phyloP scores from a whole-genome alignment of 1,284 basidiomycete genomes.

The Melampsora occidentalis region DNA sequence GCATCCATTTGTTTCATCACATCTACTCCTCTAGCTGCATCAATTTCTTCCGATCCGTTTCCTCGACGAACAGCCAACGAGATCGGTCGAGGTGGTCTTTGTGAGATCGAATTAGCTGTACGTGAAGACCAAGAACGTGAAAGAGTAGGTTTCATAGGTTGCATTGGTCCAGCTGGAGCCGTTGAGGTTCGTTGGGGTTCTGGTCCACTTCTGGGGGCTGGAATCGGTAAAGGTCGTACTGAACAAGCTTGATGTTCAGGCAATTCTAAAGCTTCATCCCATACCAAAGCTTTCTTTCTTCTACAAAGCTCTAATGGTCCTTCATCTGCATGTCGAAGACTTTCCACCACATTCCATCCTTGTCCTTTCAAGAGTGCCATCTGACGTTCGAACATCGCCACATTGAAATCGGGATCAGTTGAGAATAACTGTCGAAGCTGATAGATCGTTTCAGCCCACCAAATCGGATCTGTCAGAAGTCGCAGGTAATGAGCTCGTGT shows the following conservation, averaged over 20 bases:
- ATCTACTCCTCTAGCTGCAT: slow-evolving; percentile 29
- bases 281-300: slow-evolving; percentile 70
- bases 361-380: slow-evolving; percentile 87
- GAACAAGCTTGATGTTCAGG: slow-evolving; percentile 33
- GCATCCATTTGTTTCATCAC: slow-evolving; percentile 40
- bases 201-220: neutral
- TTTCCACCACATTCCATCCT: slow-evolving; percentile 82
- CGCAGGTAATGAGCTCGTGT: slow-evolving; percentile 79
- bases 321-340: slow-evolving; percentile 70
- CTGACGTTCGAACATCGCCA: slow-evolving; percentile 64
- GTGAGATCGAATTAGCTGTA: neutral
- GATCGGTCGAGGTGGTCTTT: slow-evolving; percentile 27
- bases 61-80: slow-evolving; percentile 13
- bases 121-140: slow-evolving; percentile 18
- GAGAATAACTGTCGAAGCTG: slow-evolving; percentile 73
- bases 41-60: neutral
- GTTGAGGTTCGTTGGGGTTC: slow-evolving; percentile 9
- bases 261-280: slow-evolving; percentile 79
- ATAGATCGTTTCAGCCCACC: slow-evolving; percentile 84
- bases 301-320: slow-evolving; percentile 80
- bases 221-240: slow-evolving; percentile 1
- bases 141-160: neutral
- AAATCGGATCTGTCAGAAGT: slow-evolving; percentile 71
- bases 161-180: slow-evolving; percentile 14
- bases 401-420: slow-evolving; percentile 67